Evolutionary conservation across 768 basidiomycete species (phyloP), one percentile per base, ranked within the genome.

Genomic region (Termitomyces sp.): DNA sequence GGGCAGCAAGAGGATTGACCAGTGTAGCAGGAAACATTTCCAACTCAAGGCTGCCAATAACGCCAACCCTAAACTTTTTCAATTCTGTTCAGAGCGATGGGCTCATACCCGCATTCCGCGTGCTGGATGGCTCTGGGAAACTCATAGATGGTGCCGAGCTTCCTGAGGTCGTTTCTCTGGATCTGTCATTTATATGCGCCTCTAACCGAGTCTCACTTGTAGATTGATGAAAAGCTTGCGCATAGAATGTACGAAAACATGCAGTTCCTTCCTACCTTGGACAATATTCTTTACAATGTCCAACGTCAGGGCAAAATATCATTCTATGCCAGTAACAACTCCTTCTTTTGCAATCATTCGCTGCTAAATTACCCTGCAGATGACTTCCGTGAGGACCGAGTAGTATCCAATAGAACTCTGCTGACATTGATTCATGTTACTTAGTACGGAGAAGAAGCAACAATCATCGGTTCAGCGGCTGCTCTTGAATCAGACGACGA

Each of bases 261-360:
- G 88, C 80, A 82, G 52, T 76, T 91, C 29, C 72, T 92, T 52
- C 94, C 94, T 0, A 83, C 85, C 38, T 73, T 95, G 66, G 94
- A 97, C 72, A 94, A 86, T 60, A 76, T 96, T 33, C 77, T 98
- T 15, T 91, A 94, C 70, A 94, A 94, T 62, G 85, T 94, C 9
- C 94, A 98, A 66, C 83, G 94, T 7, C 94, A 98, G 68, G 94
- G 94, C 25, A 92, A 91, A 70, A 92, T 92, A 60, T 89, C 89
- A 5, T 94, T 93, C 69, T 94, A 92, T 67, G 92, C 91, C 66
- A 63, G 87, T 73, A 20, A 9, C 11, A 38, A 18, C 25, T 3
- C 3, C 15, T 16, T 18, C 10, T 16, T 38, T 44, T 45, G 1
- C 43, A 5, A 38, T 33, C 15, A 56, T 20, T 13, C 31, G 27